phyloP scores from a whole-genome alignment of 352 stramenopile genomes.

The Globisporangium alternatum region DNA sequence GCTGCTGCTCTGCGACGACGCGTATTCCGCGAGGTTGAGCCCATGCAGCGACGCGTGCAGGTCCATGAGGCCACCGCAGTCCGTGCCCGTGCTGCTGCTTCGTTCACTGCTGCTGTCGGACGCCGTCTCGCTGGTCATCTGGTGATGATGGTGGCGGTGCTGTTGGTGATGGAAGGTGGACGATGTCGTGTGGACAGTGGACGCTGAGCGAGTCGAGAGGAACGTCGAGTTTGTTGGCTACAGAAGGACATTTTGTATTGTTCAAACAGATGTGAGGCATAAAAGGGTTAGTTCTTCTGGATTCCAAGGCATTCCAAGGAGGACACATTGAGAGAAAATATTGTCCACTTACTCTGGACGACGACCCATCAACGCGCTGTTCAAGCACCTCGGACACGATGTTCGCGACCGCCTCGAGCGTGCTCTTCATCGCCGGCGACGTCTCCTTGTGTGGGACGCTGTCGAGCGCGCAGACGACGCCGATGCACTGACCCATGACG shows the following conservation, averaged over 20 bases:
- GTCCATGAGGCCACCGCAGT: constrained; percentile 19
- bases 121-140: constrained; percentile 6
- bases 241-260: neutral
- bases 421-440: constrained; percentile 56
- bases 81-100: constrained; percentile 15
- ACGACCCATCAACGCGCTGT: constrained; percentile 42
- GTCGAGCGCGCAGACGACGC: constrained; percentile 67
- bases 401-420: constrained; percentile 69
- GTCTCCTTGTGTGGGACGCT: constrained; percentile 43
- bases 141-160: constrained; percentile 1
- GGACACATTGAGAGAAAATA: constrained; percentile 6
- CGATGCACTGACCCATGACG: constrained; percentile 58
- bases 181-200: neutral
- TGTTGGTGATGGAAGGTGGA: constrained; percentile 1
- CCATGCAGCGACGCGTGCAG: constrained; percentile 30
- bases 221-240: constrained; percentile 16
- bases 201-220: constrained; percentile 2
- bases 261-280: neutral
- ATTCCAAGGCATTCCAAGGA: neutral
- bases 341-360: constrained; percentile 11
- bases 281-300: neutral
- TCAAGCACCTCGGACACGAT: constrained; percentile 84
- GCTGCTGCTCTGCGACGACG: constrained; percentile 16
- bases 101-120: constrained; percentile 20
- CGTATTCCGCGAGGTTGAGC: constrained; percentile 24